Conservation (phyloP, 768 basidiomycete species). For the Xanthoconium purpureum region DNA sequence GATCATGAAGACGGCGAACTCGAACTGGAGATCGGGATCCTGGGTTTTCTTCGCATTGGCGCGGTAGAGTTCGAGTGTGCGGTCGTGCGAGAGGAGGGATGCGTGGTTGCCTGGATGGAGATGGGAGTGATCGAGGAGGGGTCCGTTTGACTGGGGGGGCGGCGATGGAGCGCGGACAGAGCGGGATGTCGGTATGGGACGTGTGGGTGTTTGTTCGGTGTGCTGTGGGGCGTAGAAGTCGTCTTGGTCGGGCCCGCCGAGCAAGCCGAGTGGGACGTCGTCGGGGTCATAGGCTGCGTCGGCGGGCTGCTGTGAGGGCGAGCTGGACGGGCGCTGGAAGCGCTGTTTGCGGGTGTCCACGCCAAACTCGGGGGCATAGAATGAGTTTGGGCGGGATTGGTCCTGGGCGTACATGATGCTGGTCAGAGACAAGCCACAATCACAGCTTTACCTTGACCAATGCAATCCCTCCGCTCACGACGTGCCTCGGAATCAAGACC, state of each 20-base stretch:
- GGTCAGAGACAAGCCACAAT: slow-evolving; percentile 12
- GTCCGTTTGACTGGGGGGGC: slow-evolving; percentile 45
- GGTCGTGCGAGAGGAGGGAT: slow-evolving; percentile 89
- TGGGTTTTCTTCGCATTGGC: slow-evolving; percentile 98
- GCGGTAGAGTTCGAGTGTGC: slow-evolving; percentile 95
- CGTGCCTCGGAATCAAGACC: slow-evolving; percentile 45
- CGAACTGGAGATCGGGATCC: slow-evolving; percentile 96
- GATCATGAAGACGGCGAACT: slow-evolving; percentile 98
- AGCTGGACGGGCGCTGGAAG: slow-evolving; percentile 18
- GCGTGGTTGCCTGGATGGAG: slow-evolving; percentile 91
- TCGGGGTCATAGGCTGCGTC: slow-evolving; percentile 39
- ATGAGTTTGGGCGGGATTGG: slow-evolving; percentile 36
- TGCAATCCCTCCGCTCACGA: slow-evolving; percentile 56
- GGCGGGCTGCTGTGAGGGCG: slow-evolving; percentile 25
- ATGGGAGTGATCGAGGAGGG: slow-evolving; percentile 88
- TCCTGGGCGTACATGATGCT: slow-evolving; percentile 30
- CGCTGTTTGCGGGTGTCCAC: slow-evolving; percentile 4
- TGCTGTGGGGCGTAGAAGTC: slow-evolving; percentile 36
- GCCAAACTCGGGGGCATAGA: slow-evolving; percentile 29
- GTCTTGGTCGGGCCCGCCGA: slow-evolving; percentile 37
- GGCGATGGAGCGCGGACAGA: slow-evolving; percentile 69
- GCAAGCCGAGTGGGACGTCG: slow-evolving; percentile 35
- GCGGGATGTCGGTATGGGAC: slow-evolving; percentile 44
- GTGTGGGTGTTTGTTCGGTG: slow-evolving; percentile 27
- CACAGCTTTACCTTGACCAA: slow-evolving; percentile 25